Evolutionary conservation across 2,329 filamentous ascomycete species (phyloP), one percentile per base, ranked within the genome.

Genomic region (Sclerotinia glacialis): DNA sequence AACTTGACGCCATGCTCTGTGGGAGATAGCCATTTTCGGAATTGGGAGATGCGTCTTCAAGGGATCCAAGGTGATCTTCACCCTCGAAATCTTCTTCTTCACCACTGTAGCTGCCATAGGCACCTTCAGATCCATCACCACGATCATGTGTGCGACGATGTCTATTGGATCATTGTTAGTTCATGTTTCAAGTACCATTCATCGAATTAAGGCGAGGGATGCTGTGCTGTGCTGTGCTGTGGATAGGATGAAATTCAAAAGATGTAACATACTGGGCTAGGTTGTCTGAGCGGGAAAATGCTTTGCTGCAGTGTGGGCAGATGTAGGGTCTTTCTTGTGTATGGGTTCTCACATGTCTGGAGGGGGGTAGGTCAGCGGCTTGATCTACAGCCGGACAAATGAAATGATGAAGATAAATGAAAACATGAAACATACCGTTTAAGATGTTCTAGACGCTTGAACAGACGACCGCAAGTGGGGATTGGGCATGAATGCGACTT

Each of bases 401-500:
- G 62, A 69, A 63, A 75, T 76, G 8, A 31, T n/a, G 50, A 69
- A 64, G 73, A 72, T 72, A 78, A 79, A 76, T 71, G 72, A 78
- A 80, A 78, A 71, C 61, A 75, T 76, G 75, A 76, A 78, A 76
- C 90, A 87, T 92, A 96, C 92, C 94, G 89, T 86, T 99, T 99
- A 77, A 99, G 88, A 82, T 99, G 95, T 83, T 99, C 95, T 83
- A 99, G 87, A 80, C 95, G 89, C 88, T 99, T 99, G 86, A 99
- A 99, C 69, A 97, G 86, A 76, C 95, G 90, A 65, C 95, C 95
- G 78, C 95, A 99, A 65, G 94, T 96, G 37, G 95, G 95, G 75
- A 99, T 99, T n/a, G 95, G 95, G 82, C 95, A 99, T 2, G 94
- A 98, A 80, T 99, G 95, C 50, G 93, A 97, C 80, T 99, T 99